These are phyloP conservation scores for Vanilla planifolia DNA, from an alignment of 106 monocot species.

Conservation along the genomic window DNA sequence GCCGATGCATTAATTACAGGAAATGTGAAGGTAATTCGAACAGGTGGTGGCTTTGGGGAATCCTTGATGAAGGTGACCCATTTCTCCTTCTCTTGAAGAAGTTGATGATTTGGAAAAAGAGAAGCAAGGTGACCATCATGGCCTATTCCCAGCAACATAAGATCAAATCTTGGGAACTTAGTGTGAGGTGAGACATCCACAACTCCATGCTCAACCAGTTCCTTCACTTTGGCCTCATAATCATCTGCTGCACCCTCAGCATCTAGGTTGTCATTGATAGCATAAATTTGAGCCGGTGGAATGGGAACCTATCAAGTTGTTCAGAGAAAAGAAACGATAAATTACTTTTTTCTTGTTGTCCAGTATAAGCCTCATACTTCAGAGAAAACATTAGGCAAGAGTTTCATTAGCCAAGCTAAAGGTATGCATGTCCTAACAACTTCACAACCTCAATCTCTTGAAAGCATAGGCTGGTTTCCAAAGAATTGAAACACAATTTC, in stretches of 20 bases:
- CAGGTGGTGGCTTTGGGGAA: constrained; percentile 72
- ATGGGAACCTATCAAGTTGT: constrained; percentile 41
- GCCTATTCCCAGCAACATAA: constrained; percentile 71
- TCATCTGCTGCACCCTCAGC: constrained; percentile 58
- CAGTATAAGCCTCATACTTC: too few relatives aligned
- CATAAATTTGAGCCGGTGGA: constrained; percentile 42
- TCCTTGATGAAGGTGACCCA: constrained; percentile 69
- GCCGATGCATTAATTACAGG: constrained; percentile 65
- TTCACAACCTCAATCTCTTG: too few relatives aligned
- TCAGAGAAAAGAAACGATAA: not conserved
- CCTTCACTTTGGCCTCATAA: constrained; percentile 46
- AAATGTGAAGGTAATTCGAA: constrained; percentile 67
- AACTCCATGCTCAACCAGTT: constrained; percentile 32
- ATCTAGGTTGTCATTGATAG: constrained; percentile 39
- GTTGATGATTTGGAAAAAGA: constrained; percentile 55
- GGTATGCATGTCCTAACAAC: too few relatives aligned
- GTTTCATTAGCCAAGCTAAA: too few relatives aligned
- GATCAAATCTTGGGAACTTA: constrained; percentile 59
- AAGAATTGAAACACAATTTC: too few relatives aligned
- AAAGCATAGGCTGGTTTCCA: too few relatives aligned
- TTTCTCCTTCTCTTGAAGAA: constrained; percentile 28
- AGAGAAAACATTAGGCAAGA: too few relatives aligned
- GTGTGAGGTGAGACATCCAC: constrained; percentile 22
- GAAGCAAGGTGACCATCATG: constrained; percentile 71
- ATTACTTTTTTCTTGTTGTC: not conserved